Evolutionary conservation across 2,329 filamentous ascomycete genomes (phyloP).

Genomic region (Domatiomyces catenatus): DNA sequence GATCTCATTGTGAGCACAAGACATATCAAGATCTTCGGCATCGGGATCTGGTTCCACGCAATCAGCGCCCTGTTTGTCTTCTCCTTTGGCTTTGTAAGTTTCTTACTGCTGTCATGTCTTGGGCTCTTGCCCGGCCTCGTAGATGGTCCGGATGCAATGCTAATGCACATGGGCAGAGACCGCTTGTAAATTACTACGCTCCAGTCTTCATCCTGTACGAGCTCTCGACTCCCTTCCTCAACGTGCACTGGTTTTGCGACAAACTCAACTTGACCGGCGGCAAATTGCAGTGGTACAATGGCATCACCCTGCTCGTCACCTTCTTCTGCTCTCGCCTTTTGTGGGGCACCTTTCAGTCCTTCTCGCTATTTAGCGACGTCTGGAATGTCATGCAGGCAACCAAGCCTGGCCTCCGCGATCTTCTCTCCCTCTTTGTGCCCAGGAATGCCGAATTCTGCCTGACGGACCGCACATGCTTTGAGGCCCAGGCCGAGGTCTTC

Average conservation of each 20-base stretch:
- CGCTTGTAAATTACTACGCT: conserved; percentile 50
- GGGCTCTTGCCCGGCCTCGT: background rate
- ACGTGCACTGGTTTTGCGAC: conserved; percentile 57
- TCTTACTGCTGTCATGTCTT: background rate
- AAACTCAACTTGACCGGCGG: conserved; percentile 51
- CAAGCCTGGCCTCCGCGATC: conserved; percentile 20
- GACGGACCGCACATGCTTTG: conserved; percentile 24
- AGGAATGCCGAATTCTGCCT: conserved; percentile 24
- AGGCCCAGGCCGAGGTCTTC: conserved; percentile 33
- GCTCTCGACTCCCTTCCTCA: conserved; percentile 50
- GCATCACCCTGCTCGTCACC: conserved; percentile 40
- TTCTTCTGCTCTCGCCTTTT: conserved; percentile 48
- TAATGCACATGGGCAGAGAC: conserved; percentile 32
- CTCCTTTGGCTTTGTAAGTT: conserved; percentile 47
- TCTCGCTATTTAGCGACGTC: conserved; percentile 45
- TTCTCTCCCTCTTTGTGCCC: conserved; percentile 11
- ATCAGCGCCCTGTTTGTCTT: conserved; percentile 47
- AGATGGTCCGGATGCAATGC: conserved; percentile 1
- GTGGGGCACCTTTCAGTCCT: conserved; percentile 47
- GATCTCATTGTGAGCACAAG: conserved; percentile 43
- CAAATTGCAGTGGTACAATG: conserved; percentile 47
- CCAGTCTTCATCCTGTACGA: conserved; percentile 54
- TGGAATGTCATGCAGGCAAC: conserved; percentile 35
- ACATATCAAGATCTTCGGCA: conserved; percentile 43
- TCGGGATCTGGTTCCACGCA: conserved; percentile 47